Base-by-base conservation (phyloP, 2,329 filamentous ascomycete species). In the Periconia digitata region DNA sequence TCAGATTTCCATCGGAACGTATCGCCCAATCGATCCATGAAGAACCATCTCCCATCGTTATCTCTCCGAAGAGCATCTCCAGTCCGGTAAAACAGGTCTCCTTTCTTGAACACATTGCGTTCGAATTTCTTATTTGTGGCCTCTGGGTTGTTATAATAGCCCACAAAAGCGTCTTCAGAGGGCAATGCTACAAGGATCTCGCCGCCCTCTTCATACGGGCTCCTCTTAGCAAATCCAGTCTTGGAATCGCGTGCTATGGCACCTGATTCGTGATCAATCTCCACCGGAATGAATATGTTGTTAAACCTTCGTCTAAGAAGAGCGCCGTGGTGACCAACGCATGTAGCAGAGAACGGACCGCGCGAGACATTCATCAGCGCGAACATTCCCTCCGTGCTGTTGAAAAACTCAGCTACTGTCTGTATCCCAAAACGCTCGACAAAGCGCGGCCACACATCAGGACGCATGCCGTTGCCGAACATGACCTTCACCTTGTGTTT, bases 371-470 rank as follows among this genome's bases (percentile, higher is more conserved):
- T 88, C 46, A 83, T 69, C 8, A 90, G 72, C 0, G 70, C 68
- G 58, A 91, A 79, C 42, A 89, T 77, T 23, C 87, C 86, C 69
- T 92, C 88, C 1, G 85, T 89, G 49, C 85, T 87, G 66, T 86
- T 88, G 76, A 90, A 92, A 72, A 92, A 90, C 67, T 92, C 88
- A 51, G 74, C 76, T 2, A 92, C 81, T 22, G 80, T 78, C 12
- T 77, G 70, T 55, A 88, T 79, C 43, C 79, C 79, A 63, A 87
- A 87, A 12, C 85, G 78, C 40, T 85, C 79, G 35, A 79, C 72
- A 67, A 89, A 89, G 18, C 78, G 75, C 23, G 76, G 69, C 85
- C 85, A 89, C 1, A 89, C 82, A 58, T 89, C 86, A 0, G 85
- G 85, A 1, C 85, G 77, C 58, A 87, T 75, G 1, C 85, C 85